These are phyloP conservation scores for Rubroboletus satanas DNA, from an alignment of 768 basidiomycete species.

Conservation along the genomic window DNA sequence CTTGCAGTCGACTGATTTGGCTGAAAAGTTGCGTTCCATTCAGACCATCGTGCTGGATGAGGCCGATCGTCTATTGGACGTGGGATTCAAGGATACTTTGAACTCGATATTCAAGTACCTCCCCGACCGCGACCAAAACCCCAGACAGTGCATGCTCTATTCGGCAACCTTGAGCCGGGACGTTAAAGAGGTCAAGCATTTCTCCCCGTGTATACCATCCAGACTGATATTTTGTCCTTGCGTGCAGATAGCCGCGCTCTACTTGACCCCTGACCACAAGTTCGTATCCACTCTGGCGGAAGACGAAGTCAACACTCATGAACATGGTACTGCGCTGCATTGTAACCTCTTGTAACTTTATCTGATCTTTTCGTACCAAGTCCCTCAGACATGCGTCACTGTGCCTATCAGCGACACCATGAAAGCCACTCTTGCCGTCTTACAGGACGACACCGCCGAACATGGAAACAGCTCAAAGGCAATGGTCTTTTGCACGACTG, in stretches of 20 bases:
- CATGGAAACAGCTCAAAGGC: conserved; percentile 36
- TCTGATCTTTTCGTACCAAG: conserved; percentile 24
- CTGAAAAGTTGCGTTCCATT: conserved; percentile 35
- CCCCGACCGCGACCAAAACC: conserved; percentile 44
- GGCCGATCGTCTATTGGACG: conserved; percentile 70
- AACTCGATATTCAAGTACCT: conserved; percentile 54
- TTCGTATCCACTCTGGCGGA: conserved; percentile 58
- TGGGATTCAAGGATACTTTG: conserved; percentile 66
- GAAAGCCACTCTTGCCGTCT: conserved; percentile 38
- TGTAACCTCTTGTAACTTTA: background rate
- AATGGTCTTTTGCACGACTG: conserved; percentile 69
- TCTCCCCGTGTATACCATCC: background rate
- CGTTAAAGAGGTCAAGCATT: conserved; percentile 45
- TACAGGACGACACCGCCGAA: conserved; percentile 33
- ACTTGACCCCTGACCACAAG: conserved; percentile 26
- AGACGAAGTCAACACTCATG: conserved; percentile 58
- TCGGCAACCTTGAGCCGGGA: conserved; percentile 75
- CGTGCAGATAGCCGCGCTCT: conserved; percentile 25
- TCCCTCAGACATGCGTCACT: conserved; percentile 45
- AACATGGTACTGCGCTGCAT: conserved; percentile 41
- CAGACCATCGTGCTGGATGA: conserved; percentile 62
- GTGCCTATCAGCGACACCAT: conserved; percentile 41
- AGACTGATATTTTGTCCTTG: background rate
- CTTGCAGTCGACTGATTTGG: conserved; percentile 44
- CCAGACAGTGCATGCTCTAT: conserved; percentile 65